A percentile compares a stretch with the other conserved stretches of the same genome.
These are phyloP conservation scores for Vigna reflexopilosa DNA, from an alignment of 306 rosid species.

Conservation along the genomic window DNA sequence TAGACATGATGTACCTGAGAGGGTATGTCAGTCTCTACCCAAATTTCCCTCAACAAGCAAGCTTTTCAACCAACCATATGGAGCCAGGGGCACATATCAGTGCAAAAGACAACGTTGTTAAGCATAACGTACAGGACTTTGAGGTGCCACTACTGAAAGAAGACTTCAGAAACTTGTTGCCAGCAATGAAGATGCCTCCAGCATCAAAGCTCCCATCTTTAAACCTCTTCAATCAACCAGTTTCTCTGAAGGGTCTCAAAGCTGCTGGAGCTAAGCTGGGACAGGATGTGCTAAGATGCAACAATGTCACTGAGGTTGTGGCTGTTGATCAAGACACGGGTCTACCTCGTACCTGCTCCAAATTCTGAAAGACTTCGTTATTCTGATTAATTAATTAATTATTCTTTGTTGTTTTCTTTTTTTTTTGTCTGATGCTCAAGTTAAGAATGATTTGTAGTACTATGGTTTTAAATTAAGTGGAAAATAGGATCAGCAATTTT, in stretches of 20 bases:
- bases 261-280: slow-evolving; percentile 94
- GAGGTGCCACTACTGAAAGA: slow-evolving; percentile 86
- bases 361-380: slow-evolving; percentile 57
- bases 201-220: slow-evolving; percentile 81
- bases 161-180: slow-evolving; percentile 69
- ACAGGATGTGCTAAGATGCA: slow-evolving; percentile 82
- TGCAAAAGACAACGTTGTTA: slow-evolving; percentile 80
- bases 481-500: slow-evolving; percentile 39
- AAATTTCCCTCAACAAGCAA: slow-evolving; percentile 86
- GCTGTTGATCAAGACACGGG: slow-evolving; percentile 79
- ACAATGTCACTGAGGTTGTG: slow-evolving; percentile 78
- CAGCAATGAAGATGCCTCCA: slow-evolving; percentile 76
- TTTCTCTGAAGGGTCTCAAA: slow-evolving; percentile 86
- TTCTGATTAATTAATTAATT: slow-evolving; percentile 35
- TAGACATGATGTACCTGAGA: slow-evolving; percentile 98
- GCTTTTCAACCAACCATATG: slow-evolving; percentile 97
- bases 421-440: neutral
- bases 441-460: slow-evolving; percentile 36
- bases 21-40: slow-evolving; percentile 95
- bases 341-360: slow-evolving; percentile 71
- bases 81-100: slow-evolving; percentile 99
- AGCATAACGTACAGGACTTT: slow-evolving; percentile 80
- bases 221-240: slow-evolving; percentile 84
- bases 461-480: slow-evolving; percentile 29
- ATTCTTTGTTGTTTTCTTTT: slow-evolving; percentile 39